Conservation (phyloP, 805 yeast genomes). For the Teunomyces gatunensis region DNA sequence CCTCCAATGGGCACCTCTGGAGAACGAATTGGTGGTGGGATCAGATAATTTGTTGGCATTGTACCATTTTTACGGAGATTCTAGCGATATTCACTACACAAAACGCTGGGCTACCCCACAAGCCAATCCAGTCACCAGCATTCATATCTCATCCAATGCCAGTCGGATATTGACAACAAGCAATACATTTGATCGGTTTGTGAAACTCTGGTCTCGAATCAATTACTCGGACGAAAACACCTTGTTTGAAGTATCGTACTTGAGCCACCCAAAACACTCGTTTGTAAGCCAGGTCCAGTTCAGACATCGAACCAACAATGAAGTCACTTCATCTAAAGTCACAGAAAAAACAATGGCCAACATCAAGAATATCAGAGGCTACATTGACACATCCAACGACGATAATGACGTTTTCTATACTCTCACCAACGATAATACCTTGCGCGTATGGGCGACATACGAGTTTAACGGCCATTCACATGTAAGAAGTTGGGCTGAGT, state of each 20-base stretch:
- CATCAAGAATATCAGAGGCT: conserved; percentile 33
- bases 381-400: conserved; percentile 31
- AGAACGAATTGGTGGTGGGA: conserved; percentile 61
- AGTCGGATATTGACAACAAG: conserved; percentile 59
- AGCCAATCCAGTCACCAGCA: conserved; percentile 57
- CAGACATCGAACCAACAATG: conserved; percentile 8
- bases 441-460: conserved; percentile 70
- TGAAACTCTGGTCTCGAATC: conserved; percentile 76
- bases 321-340: neutral
- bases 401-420: conserved; percentile 54
- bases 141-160: conserved; percentile 65
- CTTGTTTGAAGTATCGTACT: conserved; percentile 65
- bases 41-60: conserved; percentile 49
- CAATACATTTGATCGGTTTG: conserved; percentile 60
- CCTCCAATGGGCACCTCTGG: conserved; percentile 52
- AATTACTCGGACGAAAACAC: conserved; percentile 57
- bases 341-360: conserved; percentile 30
- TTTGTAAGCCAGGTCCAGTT: conserved; percentile 51
- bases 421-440: conserved; percentile 51
- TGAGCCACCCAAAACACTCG: conserved; percentile 54
- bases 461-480: conserved; percentile 57
- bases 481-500: conserved; percentile 55
- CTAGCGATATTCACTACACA: conserved; percentile 35
- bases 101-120: conserved; percentile 50
- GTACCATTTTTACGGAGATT: conserved; percentile 50